Percentiles rank a stretch among this genome's conserved stretches.
Conservation (phyloP, 2,329 filamentous ascomycete genomes). For the Colletotrichum siamense region DNA sequence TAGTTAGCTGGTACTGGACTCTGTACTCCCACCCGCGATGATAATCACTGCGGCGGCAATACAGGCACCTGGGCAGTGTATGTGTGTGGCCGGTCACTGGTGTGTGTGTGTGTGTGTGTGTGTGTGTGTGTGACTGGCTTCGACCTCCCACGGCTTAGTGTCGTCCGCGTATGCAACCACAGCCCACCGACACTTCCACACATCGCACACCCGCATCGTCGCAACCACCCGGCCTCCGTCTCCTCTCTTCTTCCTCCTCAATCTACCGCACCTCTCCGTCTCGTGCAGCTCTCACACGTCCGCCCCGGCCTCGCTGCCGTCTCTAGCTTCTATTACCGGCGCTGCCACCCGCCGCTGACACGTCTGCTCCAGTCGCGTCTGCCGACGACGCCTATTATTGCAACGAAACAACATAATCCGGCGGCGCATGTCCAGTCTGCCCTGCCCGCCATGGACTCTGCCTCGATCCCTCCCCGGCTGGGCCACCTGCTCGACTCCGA, state of each 20-base stretch:
- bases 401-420: neutral
- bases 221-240: conserved; percentile 23
- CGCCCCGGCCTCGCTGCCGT: neutral
- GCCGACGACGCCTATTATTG: neutral
- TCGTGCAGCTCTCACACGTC: neutral
- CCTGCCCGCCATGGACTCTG: conserved; percentile 19
- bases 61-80: neutral
- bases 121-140: neutral
- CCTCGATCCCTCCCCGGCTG: conserved; percentile 15
- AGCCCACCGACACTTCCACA: neutral
- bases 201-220: conserved; percentile 13
- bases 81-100: neutral
- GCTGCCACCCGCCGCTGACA: neutral
- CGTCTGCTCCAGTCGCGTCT: neutral
- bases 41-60: neutral
- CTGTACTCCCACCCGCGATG: neutral
- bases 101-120: neutral
- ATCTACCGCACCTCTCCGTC: neutral
- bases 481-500: conserved; percentile 7
- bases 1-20: neutral
- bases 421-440: neutral
- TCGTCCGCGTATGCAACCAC: conserved; percentile 5
- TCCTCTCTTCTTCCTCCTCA: neutral
- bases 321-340: neutral
- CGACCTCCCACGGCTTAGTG: neutral